Conservation (phyloP, 75 land plant genomes). For the Cunninghamia lanceolata region DNA sequence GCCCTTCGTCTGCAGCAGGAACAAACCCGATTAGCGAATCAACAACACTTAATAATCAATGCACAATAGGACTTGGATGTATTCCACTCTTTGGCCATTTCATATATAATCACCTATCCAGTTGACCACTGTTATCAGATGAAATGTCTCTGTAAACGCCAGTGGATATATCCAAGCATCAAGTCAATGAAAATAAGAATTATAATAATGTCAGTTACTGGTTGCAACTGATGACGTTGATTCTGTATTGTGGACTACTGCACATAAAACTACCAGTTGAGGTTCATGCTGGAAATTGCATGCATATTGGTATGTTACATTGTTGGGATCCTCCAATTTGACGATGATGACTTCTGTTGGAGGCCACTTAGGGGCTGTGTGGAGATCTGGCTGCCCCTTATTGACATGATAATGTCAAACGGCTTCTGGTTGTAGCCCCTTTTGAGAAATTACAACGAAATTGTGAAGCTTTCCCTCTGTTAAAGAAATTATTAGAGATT, state of each 20-base stretch:
- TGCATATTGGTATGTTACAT: neutral
- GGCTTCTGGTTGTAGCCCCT: neutral
- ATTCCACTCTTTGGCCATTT: neutral
- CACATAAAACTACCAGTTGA: neutral
- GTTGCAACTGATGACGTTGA: neutral
- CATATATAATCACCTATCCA: neutral
- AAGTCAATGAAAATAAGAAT: constrained; percentile 3
- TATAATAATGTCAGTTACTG: neutral
- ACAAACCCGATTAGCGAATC: constrained; percentile 37
- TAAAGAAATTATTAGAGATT: neutral
- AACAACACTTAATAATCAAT: constrained; percentile 32
- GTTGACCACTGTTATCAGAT: neutral
- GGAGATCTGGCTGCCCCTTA: neutral
- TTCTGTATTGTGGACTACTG: neutral
- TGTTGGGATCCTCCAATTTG: neutral
- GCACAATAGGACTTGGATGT: constrained; percentile 11
- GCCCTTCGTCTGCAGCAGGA: constrained; percentile 58
- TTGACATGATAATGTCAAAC: neutral
- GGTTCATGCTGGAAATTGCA: neutral
- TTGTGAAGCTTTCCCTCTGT: constrained; percentile 1
- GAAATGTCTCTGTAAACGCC: neutral
- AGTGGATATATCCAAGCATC: neutral
- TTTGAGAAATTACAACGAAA: neutral
- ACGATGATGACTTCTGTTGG: neutral
- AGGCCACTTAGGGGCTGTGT: neutral